Evolutionary conservation across 1,284 basidiomycete genomes (phyloP), one percentile per base, ranked within the genome.

Genomic region (Austropuccinia psidii): DNA sequence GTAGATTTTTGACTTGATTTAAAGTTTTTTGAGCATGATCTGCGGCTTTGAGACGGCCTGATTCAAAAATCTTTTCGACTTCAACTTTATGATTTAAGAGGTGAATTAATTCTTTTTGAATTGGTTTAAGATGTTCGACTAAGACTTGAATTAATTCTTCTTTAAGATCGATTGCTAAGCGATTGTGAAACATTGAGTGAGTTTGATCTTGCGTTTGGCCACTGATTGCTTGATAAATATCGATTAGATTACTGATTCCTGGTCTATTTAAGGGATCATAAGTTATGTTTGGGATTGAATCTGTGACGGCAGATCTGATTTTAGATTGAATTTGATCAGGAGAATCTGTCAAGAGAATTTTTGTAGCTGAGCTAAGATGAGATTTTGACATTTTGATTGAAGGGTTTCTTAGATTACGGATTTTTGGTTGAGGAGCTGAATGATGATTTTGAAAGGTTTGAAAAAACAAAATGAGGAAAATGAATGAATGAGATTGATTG

Each of bases 361-460:
- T 88, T 0, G 92, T 93, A n/a, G 86, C 83, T 0, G 86, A 77
- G 78, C 91, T 87, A 0, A 88, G 89, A 0, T 90, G 85, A 0
- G 94, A 97, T 81, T 97, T 97, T 49, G 93, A 96, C 94, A 98
- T 98, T 81, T 97, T 98, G 11, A 88, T 85, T 0, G 84, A 83
- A 0, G 93, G 91, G 79, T 95, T 90, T 72, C 87, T 88, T 17
- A 98, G 86, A 2, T 91, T 94, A 8, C 95, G 85, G 19, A 83
- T 79, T 11, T 81, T 77, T 31, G 83, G 93, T 83, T 64, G 88
- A 0, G 87, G 85, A 0, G 91, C 93, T 94, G 19, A 6, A 57
- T 37, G 24, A 43, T 35, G 11, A 1, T 19, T 11, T 76, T 24
- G 9, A 1, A 11, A 24, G 2, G 41, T 64, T 27, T 49, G 29